Evolutionary conservation across 768 basidiomycete genomes (phyloP).

Genomic region (Cystobasidium ongulense): DNA sequence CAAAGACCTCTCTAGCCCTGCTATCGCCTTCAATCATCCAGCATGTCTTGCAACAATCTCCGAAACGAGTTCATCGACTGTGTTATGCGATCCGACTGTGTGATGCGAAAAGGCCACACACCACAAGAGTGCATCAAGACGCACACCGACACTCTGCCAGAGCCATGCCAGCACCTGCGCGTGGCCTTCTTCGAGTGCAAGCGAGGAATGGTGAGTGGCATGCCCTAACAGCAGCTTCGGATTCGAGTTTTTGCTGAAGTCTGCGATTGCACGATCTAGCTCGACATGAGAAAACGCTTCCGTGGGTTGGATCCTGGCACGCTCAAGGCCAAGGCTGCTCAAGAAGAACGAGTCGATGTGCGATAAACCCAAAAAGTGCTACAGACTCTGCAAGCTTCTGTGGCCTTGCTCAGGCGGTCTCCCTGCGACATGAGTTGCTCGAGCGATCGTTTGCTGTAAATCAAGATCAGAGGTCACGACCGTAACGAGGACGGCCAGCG

Average conservation of each 20-base stretch:
- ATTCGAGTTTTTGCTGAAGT: neutral
- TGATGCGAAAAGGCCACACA: constrained; percentile 64
- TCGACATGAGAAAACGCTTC: constrained; percentile 34
- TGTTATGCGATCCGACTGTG: constrained; percentile 75
- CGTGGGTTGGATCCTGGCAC: constrained; percentile 26
- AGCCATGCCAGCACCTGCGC: constrained; percentile 67
- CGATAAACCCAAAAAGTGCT: neutral
- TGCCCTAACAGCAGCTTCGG: neutral
- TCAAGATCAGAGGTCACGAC: too few species aligned
- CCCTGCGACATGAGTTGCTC: too few species aligned
- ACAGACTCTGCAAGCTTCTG: too few species aligned
- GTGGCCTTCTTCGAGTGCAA: constrained; percentile 85
- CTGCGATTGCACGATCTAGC: neutral
- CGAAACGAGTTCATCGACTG: constrained; percentile 73
- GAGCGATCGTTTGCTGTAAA: too few species aligned
- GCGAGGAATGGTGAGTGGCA: constrained; percentile 49
- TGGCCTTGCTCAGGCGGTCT: neutral
- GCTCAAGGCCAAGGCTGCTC: constrained; percentile 12
- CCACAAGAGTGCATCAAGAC: constrained; percentile 69
- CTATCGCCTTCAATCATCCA: neutral
- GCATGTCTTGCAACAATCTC: constrained; percentile 61
- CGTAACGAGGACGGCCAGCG: too few species aligned
- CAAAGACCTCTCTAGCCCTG: neutral
- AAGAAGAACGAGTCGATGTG: constrained; percentile 23
- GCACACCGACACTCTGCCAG: constrained; percentile 67